Conservation (phyloP, 169 alveolate genomes). For the Plasmodium berghei region DNA sequence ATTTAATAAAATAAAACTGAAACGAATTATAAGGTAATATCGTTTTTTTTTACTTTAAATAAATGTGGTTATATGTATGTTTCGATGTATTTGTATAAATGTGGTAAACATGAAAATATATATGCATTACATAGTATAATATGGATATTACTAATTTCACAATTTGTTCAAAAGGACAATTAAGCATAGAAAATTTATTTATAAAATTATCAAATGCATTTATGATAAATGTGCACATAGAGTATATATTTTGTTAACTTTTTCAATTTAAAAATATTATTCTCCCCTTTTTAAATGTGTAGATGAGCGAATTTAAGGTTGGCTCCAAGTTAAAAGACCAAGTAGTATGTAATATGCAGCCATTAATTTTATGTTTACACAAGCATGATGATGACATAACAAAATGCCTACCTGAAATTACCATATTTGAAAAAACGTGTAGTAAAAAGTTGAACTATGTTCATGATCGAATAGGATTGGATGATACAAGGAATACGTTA, state of each 20-base stretch:
- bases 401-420: constrained; percentile 85
- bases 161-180: too few relatives aligned
- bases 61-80: too few relatives aligned
- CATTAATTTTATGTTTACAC: constrained; percentile 86
- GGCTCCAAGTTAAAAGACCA: constrained; percentile 77
- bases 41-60: too few relatives aligned
- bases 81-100: too few relatives aligned
- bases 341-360: constrained; percentile 87
- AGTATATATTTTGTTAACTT: not conserved
- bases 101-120: too few relatives aligned
- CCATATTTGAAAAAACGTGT: constrained; percentile 88
- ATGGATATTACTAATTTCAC: too few relatives aligned
- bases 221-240: too few relatives aligned
- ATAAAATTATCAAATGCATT: too few relatives aligned
- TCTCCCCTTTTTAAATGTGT: not conserved
- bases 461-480: constrained; percentile 90
- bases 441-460: constrained; percentile 86
- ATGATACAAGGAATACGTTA: constrained; percentile 88
- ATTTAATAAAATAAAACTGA: too few relatives aligned
- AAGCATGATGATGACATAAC: constrained; percentile 84
- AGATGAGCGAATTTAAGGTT: constrained; percentile 76
- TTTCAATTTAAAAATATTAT: not conserved
- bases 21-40: too few relatives aligned
- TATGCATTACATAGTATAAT: too few relatives aligned
- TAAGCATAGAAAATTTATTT: too few relatives aligned